phyloP scores from a whole-genome alignment of 225 moss, liverwort and hornwort species.

The Climacium dendroides region DNA sequence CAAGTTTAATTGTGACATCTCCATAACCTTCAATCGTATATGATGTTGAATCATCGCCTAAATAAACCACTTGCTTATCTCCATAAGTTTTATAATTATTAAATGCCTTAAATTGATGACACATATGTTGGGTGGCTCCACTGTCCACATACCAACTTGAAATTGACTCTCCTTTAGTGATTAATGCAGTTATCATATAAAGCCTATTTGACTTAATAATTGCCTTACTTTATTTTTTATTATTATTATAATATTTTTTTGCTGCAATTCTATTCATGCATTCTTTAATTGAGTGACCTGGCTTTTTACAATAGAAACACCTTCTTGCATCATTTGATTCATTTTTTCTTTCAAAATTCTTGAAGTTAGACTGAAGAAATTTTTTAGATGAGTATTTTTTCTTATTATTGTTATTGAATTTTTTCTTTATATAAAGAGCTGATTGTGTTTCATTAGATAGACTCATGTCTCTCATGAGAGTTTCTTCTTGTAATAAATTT shows the following conservation, averaged over 20 bases:
- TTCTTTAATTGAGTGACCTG: neutral
- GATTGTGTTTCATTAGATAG: neutral
- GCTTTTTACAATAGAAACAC: neutral
- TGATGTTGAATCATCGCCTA: no score
- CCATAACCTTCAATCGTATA: neutral
- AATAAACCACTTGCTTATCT: no score
- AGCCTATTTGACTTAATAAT: no score
- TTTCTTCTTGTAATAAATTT: neutral
- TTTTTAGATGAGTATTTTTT: neutral
- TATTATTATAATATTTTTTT: no score
- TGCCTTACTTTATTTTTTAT: no score
- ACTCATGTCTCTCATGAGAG: neutral
- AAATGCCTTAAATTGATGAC: neutral
- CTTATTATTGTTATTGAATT: neutral
- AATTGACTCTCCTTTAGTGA: neutral
- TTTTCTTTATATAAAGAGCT: neutral
- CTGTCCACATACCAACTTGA: neutral
- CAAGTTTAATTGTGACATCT: neutral
- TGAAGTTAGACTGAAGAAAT: neutral
- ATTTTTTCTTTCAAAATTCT: neutral
- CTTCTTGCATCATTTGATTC: neutral
- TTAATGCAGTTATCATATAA: no score
- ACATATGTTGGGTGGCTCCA: neutral
- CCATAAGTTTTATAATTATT: neutral
- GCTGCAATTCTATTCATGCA: neutral